Base-by-base conservation (phyloP, 2,329 filamentous ascomycete species). In the Fusarium duplospermum region DNA sequence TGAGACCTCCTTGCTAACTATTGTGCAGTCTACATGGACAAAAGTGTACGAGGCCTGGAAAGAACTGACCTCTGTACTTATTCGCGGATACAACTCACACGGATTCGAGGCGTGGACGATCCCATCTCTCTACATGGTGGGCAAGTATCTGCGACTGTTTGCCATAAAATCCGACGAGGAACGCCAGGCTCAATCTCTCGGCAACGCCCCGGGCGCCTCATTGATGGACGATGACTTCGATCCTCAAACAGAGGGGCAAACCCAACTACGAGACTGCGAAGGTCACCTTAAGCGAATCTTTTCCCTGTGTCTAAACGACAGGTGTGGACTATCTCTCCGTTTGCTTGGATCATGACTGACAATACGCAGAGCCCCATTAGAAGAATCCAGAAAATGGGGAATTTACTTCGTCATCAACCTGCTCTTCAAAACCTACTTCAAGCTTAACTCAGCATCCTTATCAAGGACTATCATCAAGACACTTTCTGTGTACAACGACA, bases 391-490 rank as follows among this genome's bases (percentile, higher is more conserved):
- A 64, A 99, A 98, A 89, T 99, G 96, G 96, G 97, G 94, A 8
- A 93, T 98, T 57, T 99, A 99, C 85, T 95, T 95, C 82, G 92
- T 96, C 74, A 94, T 95, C 79, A 98, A 98, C 80, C 89, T 99
- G 9, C 87, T 98, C 16, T 99, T 99, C 90, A 98, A 98, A 84
- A 98, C 95, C 2, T 98, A 98, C 83, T 99, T 99, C 87, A 97
- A 94, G 86, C 87, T 98, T 72, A 98, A 97, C 84, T 94, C 93
- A 36, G 93, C 97, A 66, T 92, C 91, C n/a, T 87, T 98, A 22
- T 97, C 93, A 20, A 95, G 96, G 81, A 98, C 96, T 75, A 92
- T 98, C 59, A 87, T 99, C 56, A 94, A 93, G 75, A 95, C 94
- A 0, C 87, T 99, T 57, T 89, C 92, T 56, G 95, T 95, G 14